Percentiles rank a stretch among this genome's conserved stretches.
Conservation (phyloP, 163 green algal species). For the Chlamydomonas reinhardtii region DNA sequence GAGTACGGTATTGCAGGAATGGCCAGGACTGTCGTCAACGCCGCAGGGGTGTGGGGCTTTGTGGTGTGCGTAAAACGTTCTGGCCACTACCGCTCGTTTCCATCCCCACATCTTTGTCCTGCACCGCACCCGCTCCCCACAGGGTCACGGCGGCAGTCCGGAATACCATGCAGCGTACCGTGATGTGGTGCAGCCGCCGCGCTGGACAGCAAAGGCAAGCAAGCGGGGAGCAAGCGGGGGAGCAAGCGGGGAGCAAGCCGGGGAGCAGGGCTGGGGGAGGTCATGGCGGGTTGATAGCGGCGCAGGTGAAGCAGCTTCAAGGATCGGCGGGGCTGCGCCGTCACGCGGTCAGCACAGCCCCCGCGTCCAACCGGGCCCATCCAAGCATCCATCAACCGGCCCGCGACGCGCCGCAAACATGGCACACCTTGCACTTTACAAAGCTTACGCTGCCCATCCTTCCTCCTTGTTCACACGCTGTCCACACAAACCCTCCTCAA, state of each 20-base stretch:
- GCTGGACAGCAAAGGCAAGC: conserved; percentile 36
- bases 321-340: too few relatives aligned
- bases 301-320: not conserved
- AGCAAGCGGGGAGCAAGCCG: too few relatives aligned
- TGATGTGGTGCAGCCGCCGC: conserved; percentile 20
- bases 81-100: not conserved
- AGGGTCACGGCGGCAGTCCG: not conserved
- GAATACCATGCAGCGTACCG: conserved; percentile 44
- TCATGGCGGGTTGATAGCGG: not conserved
- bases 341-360: not conserved
- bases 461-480: not conserved
- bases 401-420: not conserved
- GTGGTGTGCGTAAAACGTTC: too few relatives aligned
- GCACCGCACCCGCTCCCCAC: not conserved
- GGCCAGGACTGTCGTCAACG: too few relatives aligned
- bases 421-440: too few relatives aligned
- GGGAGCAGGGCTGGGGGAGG: too few relatives aligned
- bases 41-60: too few relatives aligned
- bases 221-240: too few relatives aligned
- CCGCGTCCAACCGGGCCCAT: not conserved
- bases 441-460: too few relatives aligned
- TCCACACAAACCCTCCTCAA: too few relatives aligned
- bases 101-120: not conserved
- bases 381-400: too few relatives aligned
- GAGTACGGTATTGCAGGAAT: not conserved